Evolutionary conservation across 805 yeast species (phyloP), one percentile per base, ranked within the genome.

Genomic region (Candida vaughaniae): DNA sequence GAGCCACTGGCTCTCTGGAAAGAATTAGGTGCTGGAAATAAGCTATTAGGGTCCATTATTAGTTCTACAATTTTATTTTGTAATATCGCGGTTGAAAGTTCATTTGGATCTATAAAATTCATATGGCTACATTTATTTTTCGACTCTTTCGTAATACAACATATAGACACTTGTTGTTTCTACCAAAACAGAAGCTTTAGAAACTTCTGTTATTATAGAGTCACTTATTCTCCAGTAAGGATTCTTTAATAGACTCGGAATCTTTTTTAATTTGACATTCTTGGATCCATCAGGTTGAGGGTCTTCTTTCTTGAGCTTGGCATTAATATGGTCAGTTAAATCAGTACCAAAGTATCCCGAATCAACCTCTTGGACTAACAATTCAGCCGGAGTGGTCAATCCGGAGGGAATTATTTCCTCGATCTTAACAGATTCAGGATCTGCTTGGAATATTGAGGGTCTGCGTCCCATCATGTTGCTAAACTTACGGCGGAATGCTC

Each of bases 181-280:
- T 37, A 63, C 67, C 28, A 86, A 61, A 1, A 90, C 85, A 11
- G 80, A 78, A 0, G 64, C 59, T 2, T 64, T 53, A 9, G 75
- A 67, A 6, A 73, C 79, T 54, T 89, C 96, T 25, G 77, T 61
- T 3, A 85, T 78, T 20, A 64, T 67, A 2, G 85, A 69, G 60
- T 93, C 98, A 43, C 95, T 86, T 22, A 90, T 77, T 45, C 85
- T 73, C 98, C 98, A 91, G 51, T 70, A 85, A 14, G 91, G 89
- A 29, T 73, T 62, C 39, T 77, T 78, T 3, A 69, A 52, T 12
- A 76, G 66, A 12, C 81, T 71, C 3, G 79, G 75, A 8, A 83
- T 62, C 48, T 74, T 80, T 51, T 75, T 80, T 58, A 70, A 51
- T 52, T 67, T 57, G 46, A 66, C 58, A 45, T 59, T 22, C 26